These are phyloP conservation scores for Cladochytrium replicatum DNA, from an alignment of 192 early-diverging fungal genomes.

Conservation along the genomic window DNA sequence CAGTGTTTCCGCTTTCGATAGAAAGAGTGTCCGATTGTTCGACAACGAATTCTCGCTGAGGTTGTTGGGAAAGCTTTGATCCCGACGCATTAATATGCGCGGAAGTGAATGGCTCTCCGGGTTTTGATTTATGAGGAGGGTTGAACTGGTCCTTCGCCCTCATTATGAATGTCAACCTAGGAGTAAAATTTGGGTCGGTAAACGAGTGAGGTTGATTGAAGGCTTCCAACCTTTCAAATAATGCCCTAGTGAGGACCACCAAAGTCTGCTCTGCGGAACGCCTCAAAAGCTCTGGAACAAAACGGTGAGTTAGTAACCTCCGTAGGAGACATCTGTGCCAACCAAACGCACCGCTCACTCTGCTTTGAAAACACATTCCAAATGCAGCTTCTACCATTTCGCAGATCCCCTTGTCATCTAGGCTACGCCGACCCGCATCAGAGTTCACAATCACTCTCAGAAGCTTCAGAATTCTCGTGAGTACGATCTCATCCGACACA, in stretches of 20 bases:
- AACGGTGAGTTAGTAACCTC: background rate
- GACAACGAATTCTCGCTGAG: too few species aligned
- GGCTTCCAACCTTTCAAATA: slow-evolving; percentile 71
- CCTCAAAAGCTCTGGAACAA: slow-evolving; percentile 55
- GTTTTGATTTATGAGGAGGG: too few species aligned
- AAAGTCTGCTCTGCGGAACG: slow-evolving; percentile 72
- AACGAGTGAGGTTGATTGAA: too few species aligned
- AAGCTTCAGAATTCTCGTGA: slow-evolving; percentile 79
- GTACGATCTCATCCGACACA: slow-evolving; percentile 88
- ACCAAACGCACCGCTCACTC: slow-evolving; percentile 64
- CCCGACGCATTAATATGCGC: too few species aligned
- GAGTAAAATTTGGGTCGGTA: too few species aligned
- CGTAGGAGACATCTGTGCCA: background rate
- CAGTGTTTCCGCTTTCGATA: too few species aligned
- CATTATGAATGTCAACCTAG: too few species aligned
- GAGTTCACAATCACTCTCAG: slow-evolving; percentile 59
- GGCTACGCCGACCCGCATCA: slow-evolving; percentile 50
- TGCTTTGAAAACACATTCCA: slow-evolving; percentile 92
- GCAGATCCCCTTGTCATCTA: slow-evolving; percentile 89
- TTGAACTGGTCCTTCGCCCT: too few species aligned
- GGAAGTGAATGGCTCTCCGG: too few species aligned
- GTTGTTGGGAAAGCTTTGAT: too few species aligned
- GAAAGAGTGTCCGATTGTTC: background rate
- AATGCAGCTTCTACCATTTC: slow-evolving; percentile 96
- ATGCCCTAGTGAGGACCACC: slow-evolving; percentile 55